Conservation (phyloP, 1,139 yeast species). For the Pichia sp. region DNA sequence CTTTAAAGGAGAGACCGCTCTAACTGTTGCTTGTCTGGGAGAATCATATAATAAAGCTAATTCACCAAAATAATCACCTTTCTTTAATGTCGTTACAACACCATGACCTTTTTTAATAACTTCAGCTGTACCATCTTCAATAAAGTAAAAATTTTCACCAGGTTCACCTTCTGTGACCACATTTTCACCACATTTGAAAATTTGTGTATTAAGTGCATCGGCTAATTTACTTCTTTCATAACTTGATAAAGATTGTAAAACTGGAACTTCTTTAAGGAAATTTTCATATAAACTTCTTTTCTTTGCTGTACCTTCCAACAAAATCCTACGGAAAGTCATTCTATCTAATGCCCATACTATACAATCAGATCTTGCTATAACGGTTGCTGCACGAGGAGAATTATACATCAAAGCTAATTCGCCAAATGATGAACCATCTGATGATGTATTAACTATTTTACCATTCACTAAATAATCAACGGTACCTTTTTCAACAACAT, state of each 20-base stretch:
- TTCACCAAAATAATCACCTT: slow-evolving; percentile 96
- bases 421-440: slow-evolving; percentile 89
- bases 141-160: slow-evolving; percentile 87
- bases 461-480: slow-evolving; percentile 80
- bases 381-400: slow-evolving; percentile 97
- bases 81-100: slow-evolving; percentile 50
- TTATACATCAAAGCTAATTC: slow-evolving; percentile 96
- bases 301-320: slow-evolving; percentile 83
- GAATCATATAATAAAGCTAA: slow-evolving; percentile 84
- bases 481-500: slow-evolving; percentile 77
- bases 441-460: slow-evolving; percentile 62
- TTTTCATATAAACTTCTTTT: slow-evolving; percentile 88
- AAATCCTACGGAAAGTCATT: slow-evolving; percentile 83
- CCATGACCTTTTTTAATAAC: slow-evolving; percentile 60
- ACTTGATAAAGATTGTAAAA: slow-evolving; percentile 61
- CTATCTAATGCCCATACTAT: slow-evolving; percentile 92
- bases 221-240: slow-evolving; percentile 90
- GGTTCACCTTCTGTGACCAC: slow-evolving; percentile 84
- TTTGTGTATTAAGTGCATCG: slow-evolving; percentile 82
- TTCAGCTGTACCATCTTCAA: slow-evolving; percentile 81
- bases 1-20: slow-evolving; percentile 66
- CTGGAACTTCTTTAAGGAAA: slow-evolving; percentile 80
- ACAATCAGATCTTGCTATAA: slow-evolving; percentile 62
- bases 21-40: slow-evolving; percentile 93
- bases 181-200: slow-evolving; percentile 62